Conservation (phyloP, 2,329 filamentous ascomycete species). For the Trichoderma sp. region DNA sequence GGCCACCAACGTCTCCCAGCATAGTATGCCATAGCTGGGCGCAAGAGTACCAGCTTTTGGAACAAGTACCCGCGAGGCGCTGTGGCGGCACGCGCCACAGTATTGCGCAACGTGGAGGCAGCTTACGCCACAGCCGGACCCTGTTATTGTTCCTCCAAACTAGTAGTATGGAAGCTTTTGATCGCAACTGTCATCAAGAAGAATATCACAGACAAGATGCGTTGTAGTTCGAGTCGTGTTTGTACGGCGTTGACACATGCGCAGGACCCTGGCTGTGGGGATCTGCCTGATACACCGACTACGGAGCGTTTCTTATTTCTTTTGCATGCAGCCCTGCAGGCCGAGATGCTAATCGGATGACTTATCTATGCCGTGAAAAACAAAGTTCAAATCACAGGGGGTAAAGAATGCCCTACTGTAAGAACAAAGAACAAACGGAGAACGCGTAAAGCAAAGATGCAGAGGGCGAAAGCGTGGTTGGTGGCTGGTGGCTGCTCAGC, state of each 20-base stretch:
- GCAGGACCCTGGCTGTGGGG: background rate
- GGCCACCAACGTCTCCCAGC: background rate
- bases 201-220: background rate
- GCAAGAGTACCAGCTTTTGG: background rate
- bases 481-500: conserved; percentile 26
- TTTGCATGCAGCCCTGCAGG: background rate
- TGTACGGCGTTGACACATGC: background rate
- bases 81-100: conserved; percentile 18
- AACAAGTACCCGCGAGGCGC: background rate
- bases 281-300: background rate
- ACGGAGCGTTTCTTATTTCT: background rate
- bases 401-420: no score
- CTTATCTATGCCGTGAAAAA: background rate
- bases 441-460: background rate
- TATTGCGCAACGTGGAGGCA: conserved; percentile 1
- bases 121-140: conserved; percentile 13
- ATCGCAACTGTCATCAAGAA: background rate
- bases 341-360: background rate
- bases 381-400: background rate
- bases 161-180: background rate
- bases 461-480: background rate
- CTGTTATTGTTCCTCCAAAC: background rate
- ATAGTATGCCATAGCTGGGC: background rate
- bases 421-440: background rate
- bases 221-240: background rate